Conservation (phyloP, 257 asterid genomes). For the Nicotiana benthamiana region DNA sequence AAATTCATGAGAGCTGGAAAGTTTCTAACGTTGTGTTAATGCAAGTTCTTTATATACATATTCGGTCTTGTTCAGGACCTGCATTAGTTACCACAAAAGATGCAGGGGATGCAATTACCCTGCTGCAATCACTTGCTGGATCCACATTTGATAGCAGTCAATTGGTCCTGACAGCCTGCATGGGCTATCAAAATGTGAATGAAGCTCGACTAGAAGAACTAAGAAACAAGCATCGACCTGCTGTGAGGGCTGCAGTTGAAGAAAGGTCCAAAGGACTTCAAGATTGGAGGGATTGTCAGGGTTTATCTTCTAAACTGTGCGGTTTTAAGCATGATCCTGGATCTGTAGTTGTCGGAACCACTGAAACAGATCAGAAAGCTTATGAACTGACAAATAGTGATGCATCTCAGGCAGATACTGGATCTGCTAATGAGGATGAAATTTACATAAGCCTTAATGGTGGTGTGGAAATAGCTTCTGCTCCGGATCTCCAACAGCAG, state of each 20-base stretch:
- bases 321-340: constrained; percentile 59
- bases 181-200: constrained; percentile 79
- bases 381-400: constrained; percentile 37
- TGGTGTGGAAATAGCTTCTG: constrained; percentile 42
- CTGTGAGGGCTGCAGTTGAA: constrained; percentile 63
- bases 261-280: constrained; percentile 64
- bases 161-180: constrained; percentile 89
- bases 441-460: constrained; percentile 35
- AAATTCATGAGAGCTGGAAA: background rate
- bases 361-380: constrained; percentile 30
- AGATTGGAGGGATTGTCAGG: constrained; percentile 56
- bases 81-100: constrained; percentile 92
- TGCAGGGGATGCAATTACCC: constrained; percentile 91
- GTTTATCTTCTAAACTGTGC: constrained; percentile 67
- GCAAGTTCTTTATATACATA: background rate
- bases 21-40: background rate
- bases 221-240: constrained; percentile 72
- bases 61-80: constrained; percentile 59
- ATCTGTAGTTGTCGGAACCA: constrained; percentile 23
- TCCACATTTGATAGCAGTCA: constrained; percentile 97
- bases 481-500: constrained; percentile 83
- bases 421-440: constrained; percentile 31
- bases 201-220: constrained; percentile 64
- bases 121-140: constrained; percentile 83
- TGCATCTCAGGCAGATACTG: constrained; percentile 14